A percentile compares a stretch with the other conserved stretches of the same genome.
Conservation (phyloP, 129 eudicot genomes). For the Glebionis coronaria region DNA sequence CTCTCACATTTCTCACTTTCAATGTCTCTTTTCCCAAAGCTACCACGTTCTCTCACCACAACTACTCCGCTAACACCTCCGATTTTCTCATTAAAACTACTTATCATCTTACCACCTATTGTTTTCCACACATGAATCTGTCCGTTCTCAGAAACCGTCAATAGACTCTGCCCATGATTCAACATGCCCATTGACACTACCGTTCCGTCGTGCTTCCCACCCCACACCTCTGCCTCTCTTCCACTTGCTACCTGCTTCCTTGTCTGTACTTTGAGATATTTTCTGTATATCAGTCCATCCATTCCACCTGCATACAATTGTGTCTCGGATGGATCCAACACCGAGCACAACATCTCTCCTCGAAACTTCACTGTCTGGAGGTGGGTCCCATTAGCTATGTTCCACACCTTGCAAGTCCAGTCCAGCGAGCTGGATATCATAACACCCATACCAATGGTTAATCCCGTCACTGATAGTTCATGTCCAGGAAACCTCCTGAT, state of each 20-base stretch:
- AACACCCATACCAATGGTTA: conserved; percentile 26
- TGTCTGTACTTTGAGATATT: conserved; percentile 21
- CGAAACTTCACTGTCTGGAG: conserved; percentile 33
- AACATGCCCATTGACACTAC: conserved; percentile 31
- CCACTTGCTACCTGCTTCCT: conserved; percentile 4
- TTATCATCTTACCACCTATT: conserved; percentile 26
- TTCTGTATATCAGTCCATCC: conserved; percentile 32
- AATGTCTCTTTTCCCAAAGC: conserved; percentile 1
- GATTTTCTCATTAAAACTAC: conserved; percentile 21
- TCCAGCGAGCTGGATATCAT: conserved; percentile 43
- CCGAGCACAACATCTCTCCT: conserved; percentile 23
- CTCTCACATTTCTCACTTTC: not conserved
- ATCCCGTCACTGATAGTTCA: conserved; percentile 29
- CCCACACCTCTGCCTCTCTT: conserved; percentile 10
- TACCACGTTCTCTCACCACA: conserved; percentile 31
- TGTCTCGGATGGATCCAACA: conserved; percentile 32
- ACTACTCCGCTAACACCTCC: conserved; percentile 29
- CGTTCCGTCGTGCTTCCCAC: conserved; percentile 17
- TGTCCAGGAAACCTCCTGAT: conserved; percentile 30
- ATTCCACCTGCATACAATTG: conserved; percentile 36
- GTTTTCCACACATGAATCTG: conserved; percentile 30
- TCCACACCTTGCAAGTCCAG: conserved; percentile 47
- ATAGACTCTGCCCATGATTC: conserved; percentile 21
- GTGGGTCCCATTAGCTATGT: conserved; percentile 17
- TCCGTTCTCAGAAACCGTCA: conserved; percentile 42